Evolutionary conservation across 73 alveolate species (phyloP).

Genomic region (Tetrahymena thermophila): DNA sequence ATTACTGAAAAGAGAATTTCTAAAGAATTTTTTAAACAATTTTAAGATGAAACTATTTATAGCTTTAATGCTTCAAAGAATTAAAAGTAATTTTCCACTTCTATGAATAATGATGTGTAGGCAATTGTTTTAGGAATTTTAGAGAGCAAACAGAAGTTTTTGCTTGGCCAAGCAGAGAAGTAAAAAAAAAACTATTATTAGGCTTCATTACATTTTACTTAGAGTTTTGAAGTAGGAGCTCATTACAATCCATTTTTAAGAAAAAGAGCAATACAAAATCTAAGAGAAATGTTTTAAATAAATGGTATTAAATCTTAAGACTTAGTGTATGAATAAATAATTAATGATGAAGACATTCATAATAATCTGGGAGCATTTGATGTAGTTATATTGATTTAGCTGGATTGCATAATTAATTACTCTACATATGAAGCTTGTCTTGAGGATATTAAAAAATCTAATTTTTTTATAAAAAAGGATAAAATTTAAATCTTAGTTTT

Average conservation of each 20-base stretch:
- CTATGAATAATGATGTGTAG: too few relatives aligned
- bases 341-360: background rate
- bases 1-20: too few relatives aligned
- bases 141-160: background rate
- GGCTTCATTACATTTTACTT: background rate
- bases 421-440: background rate
- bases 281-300: background rate
- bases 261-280: too few relatives aligned
- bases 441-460: background rate
- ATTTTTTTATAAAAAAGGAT: background rate
- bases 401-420: too few relatives aligned
- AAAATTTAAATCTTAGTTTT: too few relatives aligned
- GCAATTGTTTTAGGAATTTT: background rate
- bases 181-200: too few relatives aligned
- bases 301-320: too few relatives aligned
- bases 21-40: too few relatives aligned
- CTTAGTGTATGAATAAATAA: background rate
- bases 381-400: background rate
- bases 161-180: background rate
- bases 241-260: background rate
- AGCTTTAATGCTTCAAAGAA: background rate
- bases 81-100: too few relatives aligned
- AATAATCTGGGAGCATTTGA: background rate
- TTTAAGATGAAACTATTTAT: too few relatives aligned
- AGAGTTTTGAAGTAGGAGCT: background rate